Conservation (phyloP, 768 basidiomycete species). For the Tricholoma flavovirens region DNA sequence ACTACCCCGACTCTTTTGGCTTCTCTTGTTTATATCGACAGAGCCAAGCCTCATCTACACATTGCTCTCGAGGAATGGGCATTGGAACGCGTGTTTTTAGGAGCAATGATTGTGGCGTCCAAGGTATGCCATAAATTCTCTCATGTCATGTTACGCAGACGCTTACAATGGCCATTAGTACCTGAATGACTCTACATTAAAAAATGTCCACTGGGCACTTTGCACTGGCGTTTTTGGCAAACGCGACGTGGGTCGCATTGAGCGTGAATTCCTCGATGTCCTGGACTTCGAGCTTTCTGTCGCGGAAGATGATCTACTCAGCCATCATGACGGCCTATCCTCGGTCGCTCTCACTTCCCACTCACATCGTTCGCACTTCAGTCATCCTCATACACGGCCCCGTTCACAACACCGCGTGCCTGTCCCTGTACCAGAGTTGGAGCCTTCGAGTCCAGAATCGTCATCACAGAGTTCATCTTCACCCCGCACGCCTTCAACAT, state of each 20-base stretch:
- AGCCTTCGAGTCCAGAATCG: conserved; percentile 36
- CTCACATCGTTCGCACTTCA: conserved; percentile 19
- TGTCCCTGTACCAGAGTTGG: conserved; percentile 35
- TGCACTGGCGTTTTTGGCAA: conserved; percentile 80
- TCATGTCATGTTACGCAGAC: conserved; percentile 9
- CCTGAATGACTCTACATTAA: conserved; percentile 82
- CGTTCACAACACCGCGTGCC: conserved; percentile 1
- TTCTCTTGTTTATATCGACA: conserved; percentile 69
- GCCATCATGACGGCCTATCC: conserved; percentile 38
- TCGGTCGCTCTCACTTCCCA: conserved; percentile 19
- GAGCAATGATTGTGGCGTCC: conserved; percentile 81
- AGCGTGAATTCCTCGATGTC: conserved; percentile 77
- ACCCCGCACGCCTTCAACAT: conserved; percentile 21
- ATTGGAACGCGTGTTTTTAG: conserved; percentile 85
- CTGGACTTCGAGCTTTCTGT: conserved; percentile 70
- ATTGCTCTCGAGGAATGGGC: conserved; percentile 84
- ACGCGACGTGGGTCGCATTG: conserved; percentile 74
- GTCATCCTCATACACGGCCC: conserved; percentile 11
- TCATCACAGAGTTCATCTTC: conserved; percentile 24
- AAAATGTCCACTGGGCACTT: conserved; percentile 89
- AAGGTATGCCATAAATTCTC: conserved; percentile 44
- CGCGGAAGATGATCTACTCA: conserved; percentile 57
- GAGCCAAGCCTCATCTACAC: conserved; percentile 73
- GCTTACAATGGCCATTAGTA: conserved; percentile 40
- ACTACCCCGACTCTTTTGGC: conserved; percentile 63